Base-by-base conservation (phyloP, 1,284 basidiomycete species). In the Termitomyces sp. region DNA sequence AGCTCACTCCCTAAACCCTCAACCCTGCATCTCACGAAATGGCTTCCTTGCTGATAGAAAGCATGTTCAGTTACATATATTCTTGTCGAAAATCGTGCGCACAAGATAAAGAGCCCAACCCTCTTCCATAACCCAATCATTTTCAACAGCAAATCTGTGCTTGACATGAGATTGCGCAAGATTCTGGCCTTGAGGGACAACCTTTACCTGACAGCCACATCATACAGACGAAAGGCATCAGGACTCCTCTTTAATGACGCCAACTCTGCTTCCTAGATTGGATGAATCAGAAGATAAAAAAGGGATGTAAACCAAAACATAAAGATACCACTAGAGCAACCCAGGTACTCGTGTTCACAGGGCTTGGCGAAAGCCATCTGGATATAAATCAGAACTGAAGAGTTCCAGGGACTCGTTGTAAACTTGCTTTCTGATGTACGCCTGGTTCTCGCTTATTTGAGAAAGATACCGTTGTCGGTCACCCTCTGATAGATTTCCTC, bases 81-180 rank as follows among this genome's bases (percentile, higher is more conserved):
- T 7, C 21, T 30, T 36, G 28, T 26, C 28, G 39, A 36, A 19
- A n/a, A 31, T 12, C 30, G 57, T 39, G 33, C 75, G 50, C 55
- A 84, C 84, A 62, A 88, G 68, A 62, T 78, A 88, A 33, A 86
- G 67, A 19, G 77, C 83, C 79, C 81, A 84, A 13, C 81, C 86
- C 67, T 87, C 85, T 67, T 88, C 86, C 48, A 84, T 71, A 9
- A 82, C 64, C 84, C 83, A 86, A 56, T 85, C 82, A 55, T 86
- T 80, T 60, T 80, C 81, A 5, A 81, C 74, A 9, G 84, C 81
- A 21, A 83, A 73, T 60, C 83, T 86, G 17, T 19, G 10, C 50
- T 17, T 30, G 41, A 13, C 44, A 17, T 30, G 6, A 36, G 50
- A 13, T 57, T 40, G 7, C 38, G 5, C 53, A 3, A 46, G 38